Conservation (phyloP, 2,329 filamentous ascomycete species). For the Davidsoniella neocaledoniae region DNA sequence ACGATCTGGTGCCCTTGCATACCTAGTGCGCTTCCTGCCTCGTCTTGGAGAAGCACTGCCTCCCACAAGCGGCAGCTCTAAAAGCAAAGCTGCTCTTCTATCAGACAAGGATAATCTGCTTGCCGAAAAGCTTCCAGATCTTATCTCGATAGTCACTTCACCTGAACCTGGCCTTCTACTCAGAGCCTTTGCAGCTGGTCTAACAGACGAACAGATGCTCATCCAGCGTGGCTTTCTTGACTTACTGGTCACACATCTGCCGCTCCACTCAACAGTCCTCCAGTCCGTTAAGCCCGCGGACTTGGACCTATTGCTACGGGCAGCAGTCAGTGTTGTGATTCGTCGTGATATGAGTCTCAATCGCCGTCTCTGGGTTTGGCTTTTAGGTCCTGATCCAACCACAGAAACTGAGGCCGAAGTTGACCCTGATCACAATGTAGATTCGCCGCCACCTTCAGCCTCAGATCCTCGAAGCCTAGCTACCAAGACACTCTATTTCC, state of each 20-base stretch:
- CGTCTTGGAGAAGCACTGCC: conserved; percentile 33
- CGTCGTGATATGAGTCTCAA: conserved; percentile 95
- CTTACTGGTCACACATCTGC: conserved; percentile 75
- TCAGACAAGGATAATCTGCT: conserved; percentile 22
- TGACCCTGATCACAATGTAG: conserved; percentile 29
- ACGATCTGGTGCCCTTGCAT: conserved; percentile 74
- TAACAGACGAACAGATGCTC: conserved; percentile 72
- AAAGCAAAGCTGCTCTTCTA: conserved; percentile 21
- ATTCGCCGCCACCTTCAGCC: conserved; percentile 27
- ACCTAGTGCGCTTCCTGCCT: conserved; percentile 64
- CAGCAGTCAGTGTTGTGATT: conserved; percentile 73
- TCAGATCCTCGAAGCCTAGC: conserved; percentile 30
- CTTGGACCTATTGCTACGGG: conserved; percentile 62
- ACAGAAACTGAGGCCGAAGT: conserved; percentile 13
- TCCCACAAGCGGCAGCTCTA: conserved; percentile 20
- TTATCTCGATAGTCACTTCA: conserved; percentile 54
- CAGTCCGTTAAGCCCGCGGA: conserved; percentile 62
- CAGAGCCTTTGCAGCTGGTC: conserved; percentile 78
- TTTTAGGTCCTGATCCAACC: conserved; percentile 62
- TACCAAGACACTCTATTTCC: conserved; percentile 65
- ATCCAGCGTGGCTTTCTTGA: conserved; percentile 92
- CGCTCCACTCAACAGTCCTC: conserved; percentile 65
- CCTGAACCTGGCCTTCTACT: conserved; percentile 85
- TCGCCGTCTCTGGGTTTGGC: conserved; percentile 86
- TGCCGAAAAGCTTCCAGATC: conserved; percentile 9